These are phyloP conservation scores for Cladosporium cucumerinum DNA, from an alignment of 2,329 filamentous ascomycete genomes.

Conservation along the genomic window DNA sequence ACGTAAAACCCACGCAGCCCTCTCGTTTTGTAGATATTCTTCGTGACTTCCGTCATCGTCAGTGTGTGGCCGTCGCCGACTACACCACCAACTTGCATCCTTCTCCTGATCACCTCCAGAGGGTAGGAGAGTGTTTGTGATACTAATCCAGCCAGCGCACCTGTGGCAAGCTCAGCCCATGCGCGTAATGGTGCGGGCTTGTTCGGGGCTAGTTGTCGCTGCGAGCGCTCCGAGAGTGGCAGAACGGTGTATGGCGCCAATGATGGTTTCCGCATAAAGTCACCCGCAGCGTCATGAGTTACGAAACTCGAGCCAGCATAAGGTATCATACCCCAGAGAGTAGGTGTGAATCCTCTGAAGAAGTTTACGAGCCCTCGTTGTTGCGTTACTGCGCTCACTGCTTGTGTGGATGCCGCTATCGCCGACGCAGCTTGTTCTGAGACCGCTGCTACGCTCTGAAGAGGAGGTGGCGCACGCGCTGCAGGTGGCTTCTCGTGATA, in stretches of 20 bases:
- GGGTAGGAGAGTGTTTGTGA: constrained; percentile 93
- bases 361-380: constrained; percentile 78
- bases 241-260: constrained; percentile 74
- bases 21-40: constrained; percentile 69
- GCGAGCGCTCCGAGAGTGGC: constrained; percentile 50
- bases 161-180: constrained; percentile 82
- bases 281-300: constrained; percentile 85
- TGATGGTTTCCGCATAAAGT: constrained; percentile 68
- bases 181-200: constrained; percentile 71
- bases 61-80: constrained; percentile 84
- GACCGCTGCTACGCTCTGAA: constrained; percentile 12
- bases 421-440: constrained; percentile 38
- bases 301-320: constrained; percentile 96
- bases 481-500: constrained; percentile 67
- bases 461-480: neutral
- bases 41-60: constrained; percentile 73
- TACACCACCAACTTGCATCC: constrained; percentile 95
- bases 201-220: constrained; percentile 40
- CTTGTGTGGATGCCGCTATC: constrained; percentile 41
- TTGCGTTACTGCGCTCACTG: constrained; percentile 55
- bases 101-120: constrained; percentile 81
- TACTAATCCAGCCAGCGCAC: constrained; percentile 80
- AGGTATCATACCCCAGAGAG: constrained; percentile 89
- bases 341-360: constrained; percentile 89
- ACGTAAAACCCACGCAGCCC: constrained; percentile 85